Percentiles rank a stretch among this genome's conserved stretches.
Evolutionary conservation across 805 yeast species (phyloP).

Genomic region (Torulaspora quercuum): DNA sequence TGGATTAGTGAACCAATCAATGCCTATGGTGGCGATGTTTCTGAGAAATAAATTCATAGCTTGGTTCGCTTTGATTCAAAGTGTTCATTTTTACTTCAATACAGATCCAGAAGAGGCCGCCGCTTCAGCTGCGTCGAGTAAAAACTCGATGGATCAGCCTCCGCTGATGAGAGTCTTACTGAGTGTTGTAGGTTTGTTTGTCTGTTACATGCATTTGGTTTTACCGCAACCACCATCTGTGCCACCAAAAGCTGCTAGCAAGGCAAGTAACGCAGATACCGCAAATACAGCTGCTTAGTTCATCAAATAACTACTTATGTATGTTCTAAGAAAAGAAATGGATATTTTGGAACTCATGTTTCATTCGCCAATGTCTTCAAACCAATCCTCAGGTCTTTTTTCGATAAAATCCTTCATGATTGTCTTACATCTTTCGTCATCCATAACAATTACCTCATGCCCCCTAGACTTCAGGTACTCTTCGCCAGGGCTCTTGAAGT

Average conservation of each 20-base stretch:
- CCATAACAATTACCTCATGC: conserved; percentile 62
- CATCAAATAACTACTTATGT: too few relatives aligned
- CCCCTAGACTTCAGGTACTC: conserved; percentile 64
- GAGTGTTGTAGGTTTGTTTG: conserved; percentile 46
- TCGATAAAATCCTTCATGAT: conserved; percentile 75
- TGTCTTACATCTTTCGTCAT: conserved; percentile 58
- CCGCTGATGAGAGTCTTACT: conserved; percentile 42
- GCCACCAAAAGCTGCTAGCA: conserved; percentile 8
- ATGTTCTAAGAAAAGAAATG: too few relatives aligned
- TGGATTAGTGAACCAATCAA: conserved; percentile 45
- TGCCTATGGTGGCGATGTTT: conserved; percentile 70
- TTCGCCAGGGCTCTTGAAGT: conserved; percentile 75
- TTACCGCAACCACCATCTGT: conserved; percentile 37
- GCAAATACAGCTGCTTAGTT: too few relatives aligned
- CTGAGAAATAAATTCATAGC: conserved; percentile 43
- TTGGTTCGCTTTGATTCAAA: conserved; percentile 53
- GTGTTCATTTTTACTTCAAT: conserved; percentile 39
- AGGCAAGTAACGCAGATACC: too few relatives aligned
- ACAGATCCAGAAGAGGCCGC: conserved; percentile 33
- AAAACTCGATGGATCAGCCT: conserved; percentile 42
- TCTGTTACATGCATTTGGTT: conserved; percentile 53
- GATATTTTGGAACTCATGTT: too few relatives aligned
- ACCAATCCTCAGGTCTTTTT: conserved; percentile 76
- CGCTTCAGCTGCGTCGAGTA: conserved; percentile 25
- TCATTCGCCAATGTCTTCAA: conserved; percentile 68